A percentile compares a stretch with the other conserved stretches of the same genome.
phyloP scores from a whole-genome alignment of 2,329 filamentous ascomycete genomes.

The Epichloe uncinata region DNA sequence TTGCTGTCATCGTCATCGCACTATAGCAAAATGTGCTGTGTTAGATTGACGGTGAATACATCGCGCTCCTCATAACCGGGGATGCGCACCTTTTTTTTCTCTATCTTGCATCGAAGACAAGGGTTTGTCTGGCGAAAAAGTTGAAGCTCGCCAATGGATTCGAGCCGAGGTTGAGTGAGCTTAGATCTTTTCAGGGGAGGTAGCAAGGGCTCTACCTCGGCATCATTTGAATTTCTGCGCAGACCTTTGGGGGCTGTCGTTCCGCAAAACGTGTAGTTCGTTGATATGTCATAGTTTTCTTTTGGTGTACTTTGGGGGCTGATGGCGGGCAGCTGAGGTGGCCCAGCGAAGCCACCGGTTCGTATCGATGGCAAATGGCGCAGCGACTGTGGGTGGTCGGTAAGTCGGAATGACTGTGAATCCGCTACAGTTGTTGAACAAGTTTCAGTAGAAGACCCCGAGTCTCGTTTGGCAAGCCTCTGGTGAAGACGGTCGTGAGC shows the following conservation, averaged over 20 bases:
- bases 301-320: constrained; percentile 5
- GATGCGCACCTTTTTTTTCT: constrained; percentile 29
- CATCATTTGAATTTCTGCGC: constrained; percentile 29
- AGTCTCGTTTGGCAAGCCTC: constrained; percentile 27
- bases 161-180: constrained; percentile 37
- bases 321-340: constrained; percentile 7
- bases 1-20: constrained; percentile 39
- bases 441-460: constrained; percentile 26
- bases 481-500: constrained; percentile 35
- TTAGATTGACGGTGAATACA: background rate
- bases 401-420: background rate
- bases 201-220: constrained; percentile 36
- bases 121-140: constrained; percentile 33
- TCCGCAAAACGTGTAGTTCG: constrained; percentile 1
- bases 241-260: background rate
- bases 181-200: constrained; percentile 42
- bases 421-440: constrained; percentile 3
- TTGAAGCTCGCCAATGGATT: constrained; percentile 43
- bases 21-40: constrained; percentile 16
- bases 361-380: constrained; percentile 2
- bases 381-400: background rate
- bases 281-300: constrained; percentile 6
- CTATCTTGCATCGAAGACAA: constrained; percentile 38
- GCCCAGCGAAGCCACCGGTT: background rate
- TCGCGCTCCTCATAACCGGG: background rate